Base-by-base conservation (phyloP, 2,329 filamentous ascomycete species). In the Myriosclerotinia scirpicola region DNA sequence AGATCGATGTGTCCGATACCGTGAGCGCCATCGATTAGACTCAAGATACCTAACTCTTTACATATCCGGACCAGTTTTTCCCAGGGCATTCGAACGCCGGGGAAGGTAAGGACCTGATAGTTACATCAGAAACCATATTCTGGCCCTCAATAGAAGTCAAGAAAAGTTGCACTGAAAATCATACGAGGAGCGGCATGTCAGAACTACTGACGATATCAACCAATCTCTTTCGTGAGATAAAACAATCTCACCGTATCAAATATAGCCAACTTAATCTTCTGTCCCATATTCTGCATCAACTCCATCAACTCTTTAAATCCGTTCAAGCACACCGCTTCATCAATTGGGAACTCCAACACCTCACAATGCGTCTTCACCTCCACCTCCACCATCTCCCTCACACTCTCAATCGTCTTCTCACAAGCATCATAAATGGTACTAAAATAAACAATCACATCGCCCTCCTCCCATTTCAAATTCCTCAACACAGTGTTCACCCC, bases 21-120 rank as follows among this genome's bases (percentile, higher is more conserved):
- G n/a, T 97, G 93, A 0, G 93, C 93, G 20, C 87, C 93, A 76
- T 97, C 93, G 46, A 97, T 81, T 36, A 91, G 80, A 75, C 89
- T 93, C 67, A 94, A 74, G 5, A 97, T 80, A 0, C 84, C 86
- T 14, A 88, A 79, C 65, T 88, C 84, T 54, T 82, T 84, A 76
- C 93, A 96, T 1, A 83, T 81, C 7, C 77, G 76, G 1, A 85
- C 82, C 67, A 96, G 78, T 2, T 77, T 78, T 75, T 93, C 87
- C 79, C 90, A 97, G 0, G 93, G 93, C 72, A 96, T 87, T 2
- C 87, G 80, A 0, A 94, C 85, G 0, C 91, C 93, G 0, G 93
- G 93, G 48, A 90, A 81, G 22, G 90, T 92, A 11, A 90, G 87
- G 7, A 97, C 87, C 0, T 89, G 89, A 77, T 97, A 50, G 22